Evolutionary conservation across 2,329 filamentous ascomycete genomes (phyloP).

Genomic region (Cyphellophora attinorum): DNA sequence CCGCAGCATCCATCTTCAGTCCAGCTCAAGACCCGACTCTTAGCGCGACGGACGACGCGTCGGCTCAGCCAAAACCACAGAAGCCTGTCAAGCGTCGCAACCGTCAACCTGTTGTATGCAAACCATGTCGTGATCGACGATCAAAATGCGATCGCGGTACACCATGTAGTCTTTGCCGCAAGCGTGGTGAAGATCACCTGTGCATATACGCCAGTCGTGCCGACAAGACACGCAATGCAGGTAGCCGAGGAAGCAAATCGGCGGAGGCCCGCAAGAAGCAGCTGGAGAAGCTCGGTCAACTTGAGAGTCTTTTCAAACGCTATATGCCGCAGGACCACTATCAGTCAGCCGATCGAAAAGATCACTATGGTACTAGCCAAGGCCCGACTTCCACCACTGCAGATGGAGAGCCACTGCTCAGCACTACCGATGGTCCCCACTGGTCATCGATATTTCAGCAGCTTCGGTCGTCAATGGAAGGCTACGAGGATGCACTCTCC

Average conservation of each 20-base stretch:
- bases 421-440: background rate
- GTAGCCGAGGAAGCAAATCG: background rate
- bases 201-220: conserved; percentile 1
- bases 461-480: conserved; percentile 1
- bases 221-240: background rate
- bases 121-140: conserved; percentile 1
- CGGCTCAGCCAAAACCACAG: background rate
- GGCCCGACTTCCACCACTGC: background rate
- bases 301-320: background rate
- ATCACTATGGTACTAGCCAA: background rate
- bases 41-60: no score
- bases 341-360: background rate
- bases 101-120: conserved; percentile 1
- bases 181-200: conserved; percentile 2
- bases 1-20: no score
- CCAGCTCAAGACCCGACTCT: no score
- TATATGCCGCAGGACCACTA: background rate
- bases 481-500: background rate
- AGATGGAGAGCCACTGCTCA: background rate
- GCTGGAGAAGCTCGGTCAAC: background rate
- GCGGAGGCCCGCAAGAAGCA: background rate
- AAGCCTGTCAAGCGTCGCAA: conserved; percentile 1
- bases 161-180: conserved; percentile 1
- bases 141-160: conserved; percentile 1
- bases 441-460: conserved; percentile 1